These are phyloP conservation scores for Hyaloscypha variabilis DNA, from an alignment of 495 filamentous ascomycete species.

Conservation along the genomic window DNA sequence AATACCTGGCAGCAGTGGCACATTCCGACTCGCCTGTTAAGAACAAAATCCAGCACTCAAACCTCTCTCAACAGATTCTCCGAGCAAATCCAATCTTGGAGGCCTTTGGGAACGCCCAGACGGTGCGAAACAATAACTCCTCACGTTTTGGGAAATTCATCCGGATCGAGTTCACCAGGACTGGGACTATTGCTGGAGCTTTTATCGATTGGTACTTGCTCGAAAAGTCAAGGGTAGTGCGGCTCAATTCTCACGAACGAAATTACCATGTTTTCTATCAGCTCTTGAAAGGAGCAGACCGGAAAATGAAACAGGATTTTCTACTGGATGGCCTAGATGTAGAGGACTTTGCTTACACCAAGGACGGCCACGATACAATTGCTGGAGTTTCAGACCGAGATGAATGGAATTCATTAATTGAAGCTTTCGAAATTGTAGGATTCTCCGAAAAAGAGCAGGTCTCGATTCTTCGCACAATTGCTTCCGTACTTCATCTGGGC, in stretches of 20 bases:
- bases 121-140: conserved; percentile 97
- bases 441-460: conserved; percentile 86
- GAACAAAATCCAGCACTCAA: conserved; percentile 69
- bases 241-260: conserved; percentile 80
- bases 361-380: conserved; percentile 87
- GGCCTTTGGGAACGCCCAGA: conserved; percentile 98
- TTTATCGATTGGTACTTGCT: conserved; percentile 99
- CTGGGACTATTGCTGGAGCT: conserved; percentile 91
- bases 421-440: conserved; percentile 94
- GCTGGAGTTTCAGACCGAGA: conserved; percentile 86
- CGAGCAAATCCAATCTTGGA: conserved; percentile 97
- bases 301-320: conserved; percentile 71
- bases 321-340: conserved; percentile 71
- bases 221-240: conserved; percentile 95
- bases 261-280: conserved; percentile 99
- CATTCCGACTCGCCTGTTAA: conserved; percentile 73
- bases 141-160: conserved; percentile 99
- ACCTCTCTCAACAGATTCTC: conserved; percentile 95
- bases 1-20: conserved; percentile 95
- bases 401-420: conserved; percentile 87
- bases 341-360: conserved; percentile 89
- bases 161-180: conserved; percentile 89
- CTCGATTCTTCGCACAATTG: conserved; percentile 82
- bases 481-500: conserved; percentile 90
- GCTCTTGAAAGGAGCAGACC: conserved; percentile 80